phyloP scores from a whole-genome alignment of 257 asterid genomes.

The Voacanga thouarsii region DNA sequence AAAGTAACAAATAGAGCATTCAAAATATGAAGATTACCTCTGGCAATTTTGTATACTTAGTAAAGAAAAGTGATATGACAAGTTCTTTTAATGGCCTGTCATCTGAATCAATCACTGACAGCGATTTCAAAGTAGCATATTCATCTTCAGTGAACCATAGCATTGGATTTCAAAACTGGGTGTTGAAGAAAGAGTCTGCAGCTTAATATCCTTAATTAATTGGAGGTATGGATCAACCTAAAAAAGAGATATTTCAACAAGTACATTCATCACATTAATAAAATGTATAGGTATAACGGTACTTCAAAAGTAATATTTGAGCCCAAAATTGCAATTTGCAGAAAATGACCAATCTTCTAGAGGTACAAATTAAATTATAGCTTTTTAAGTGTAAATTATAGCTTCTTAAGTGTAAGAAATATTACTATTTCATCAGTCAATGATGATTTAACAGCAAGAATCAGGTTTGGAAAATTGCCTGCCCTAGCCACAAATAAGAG shows the following conservation, averaged over 20 bases:
- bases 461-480: conserved; percentile 34
- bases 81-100: conserved; percentile 37
- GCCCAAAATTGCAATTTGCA: neutral
- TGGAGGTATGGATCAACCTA: conserved; percentile 44
- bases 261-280: conserved; percentile 34
- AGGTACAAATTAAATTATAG: neutral
- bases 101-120: conserved; percentile 31
- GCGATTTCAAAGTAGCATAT: conserved; percentile 34
- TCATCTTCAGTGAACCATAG: conserved; percentile 48
- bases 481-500: conserved; percentile 45
- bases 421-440: conserved; percentile 42
- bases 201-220: conserved; percentile 37
- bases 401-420: conserved; percentile 2
- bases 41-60: conserved; percentile 29
- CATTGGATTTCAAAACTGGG: conserved; percentile 20
- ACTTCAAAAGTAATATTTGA: neutral
- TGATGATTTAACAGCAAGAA: conserved; percentile 38
- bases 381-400: no score
- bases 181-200: conserved; percentile 25
- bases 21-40: conserved; percentile 28
- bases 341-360: neutral
- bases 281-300: neutral
- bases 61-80: conserved; percentile 33
- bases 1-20: neutral
- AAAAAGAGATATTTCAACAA: conserved; percentile 16